Evolutionary conservation across 1,284 basidiomycete genomes (phyloP).

Genomic region (Ceratobasidium papillatum): DNA sequence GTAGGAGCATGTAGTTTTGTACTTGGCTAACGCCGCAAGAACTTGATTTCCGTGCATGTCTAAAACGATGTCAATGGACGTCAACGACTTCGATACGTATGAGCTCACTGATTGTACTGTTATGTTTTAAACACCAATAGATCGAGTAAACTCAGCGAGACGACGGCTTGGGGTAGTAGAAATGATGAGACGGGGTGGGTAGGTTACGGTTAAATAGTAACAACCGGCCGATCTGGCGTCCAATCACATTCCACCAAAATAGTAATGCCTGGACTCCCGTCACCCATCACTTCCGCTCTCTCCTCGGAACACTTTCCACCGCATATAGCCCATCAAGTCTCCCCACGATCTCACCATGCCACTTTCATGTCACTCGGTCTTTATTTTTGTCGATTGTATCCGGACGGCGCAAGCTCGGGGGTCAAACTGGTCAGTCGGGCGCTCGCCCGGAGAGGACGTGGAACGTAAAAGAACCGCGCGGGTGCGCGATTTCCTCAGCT

Average conservation of each 20-base stretch:
- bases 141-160: background rate
- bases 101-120: constrained; percentile 7
- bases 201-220: constrained; percentile 11
- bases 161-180: constrained; percentile 11
- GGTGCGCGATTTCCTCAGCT: constrained; percentile 12
- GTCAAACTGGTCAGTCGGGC: constrained; percentile 13
- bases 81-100: background rate
- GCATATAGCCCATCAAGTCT: constrained; percentile 7
- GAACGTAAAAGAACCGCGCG: constrained; percentile 3
- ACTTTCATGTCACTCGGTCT: background rate
- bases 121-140: background rate
- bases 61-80: constrained; percentile 12
- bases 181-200: background rate
- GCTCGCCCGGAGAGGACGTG: background rate
- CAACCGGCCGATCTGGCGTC: constrained; percentile 20
- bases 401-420: constrained; percentile 24
- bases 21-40: constrained; percentile 30
- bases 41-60: constrained; percentile 39
- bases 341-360: constrained; percentile 18
- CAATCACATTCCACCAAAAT: constrained; percentile 26
- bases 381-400: background rate
- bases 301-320: constrained; percentile 27
- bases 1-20: constrained; percentile 37
- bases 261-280: background rate
- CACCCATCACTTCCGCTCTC: constrained; percentile 18